phyloP scores from a whole-genome alignment of 1,284 basidiomycete species.

The Rhodofomes roseus region DNA sequence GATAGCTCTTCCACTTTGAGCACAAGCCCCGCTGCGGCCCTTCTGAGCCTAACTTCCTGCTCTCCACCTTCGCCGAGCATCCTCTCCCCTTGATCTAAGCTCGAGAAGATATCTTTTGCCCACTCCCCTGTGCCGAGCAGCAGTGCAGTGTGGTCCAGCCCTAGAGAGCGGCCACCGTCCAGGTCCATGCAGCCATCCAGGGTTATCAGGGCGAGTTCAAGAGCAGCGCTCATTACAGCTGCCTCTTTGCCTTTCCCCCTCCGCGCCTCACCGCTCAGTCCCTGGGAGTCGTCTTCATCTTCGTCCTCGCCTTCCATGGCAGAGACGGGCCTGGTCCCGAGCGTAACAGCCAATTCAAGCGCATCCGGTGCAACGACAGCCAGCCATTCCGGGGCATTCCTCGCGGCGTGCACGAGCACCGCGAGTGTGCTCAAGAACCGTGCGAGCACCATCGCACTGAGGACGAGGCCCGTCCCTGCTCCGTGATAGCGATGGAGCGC shows the following conservation, averaged over 20 bases:
- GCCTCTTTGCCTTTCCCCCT: constrained; percentile 50
- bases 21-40: constrained; percentile 76
- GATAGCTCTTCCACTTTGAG: constrained; percentile 78
- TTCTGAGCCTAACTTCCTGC: constrained; percentile 55
- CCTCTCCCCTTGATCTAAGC: constrained; percentile 61
- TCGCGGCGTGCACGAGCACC: constrained; percentile 79
- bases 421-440: constrained; percentile 76
- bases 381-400: constrained; percentile 78
- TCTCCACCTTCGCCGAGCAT: constrained; percentile 64
- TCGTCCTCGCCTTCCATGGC: constrained; percentile 41
- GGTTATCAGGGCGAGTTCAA: constrained; percentile 76
- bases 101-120: constrained; percentile 68
- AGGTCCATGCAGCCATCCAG: constrained; percentile 73
- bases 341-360: constrained; percentile 76
- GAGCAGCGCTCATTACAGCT: constrained; percentile 65
- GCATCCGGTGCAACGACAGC: constrained; percentile 76
- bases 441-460: constrained; percentile 72
- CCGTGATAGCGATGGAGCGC: constrained; percentile 56
- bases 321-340: constrained; percentile 68
- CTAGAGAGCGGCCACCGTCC: constrained; percentile 73
- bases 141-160: constrained; percentile 70
- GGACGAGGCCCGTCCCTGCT: constrained; percentile 76
- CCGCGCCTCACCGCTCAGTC: constrained; percentile 9
- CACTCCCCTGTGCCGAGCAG: constrained; percentile 79
- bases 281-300: constrained; percentile 28